Percentiles rank a stretch among this genome's conserved stretches.
Evolutionary conservation across 108 stramenopile genomes (phyloP).

Genomic region (Pseudonitzschia multiseries): DNA sequence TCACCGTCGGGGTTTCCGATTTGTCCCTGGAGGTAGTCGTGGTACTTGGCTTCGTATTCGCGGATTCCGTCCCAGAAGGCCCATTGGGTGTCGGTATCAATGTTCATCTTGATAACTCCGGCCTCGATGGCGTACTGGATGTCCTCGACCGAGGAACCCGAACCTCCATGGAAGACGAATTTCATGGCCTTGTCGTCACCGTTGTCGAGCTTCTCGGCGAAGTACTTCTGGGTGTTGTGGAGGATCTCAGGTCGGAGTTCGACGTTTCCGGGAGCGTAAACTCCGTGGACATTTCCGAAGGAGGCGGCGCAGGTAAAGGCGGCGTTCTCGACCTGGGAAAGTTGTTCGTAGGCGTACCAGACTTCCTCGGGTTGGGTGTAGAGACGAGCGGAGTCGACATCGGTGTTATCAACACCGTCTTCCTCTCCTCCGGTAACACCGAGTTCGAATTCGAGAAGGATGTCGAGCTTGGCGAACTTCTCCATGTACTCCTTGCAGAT

Average conservation of each 20-base stretch:
- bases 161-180: constrained; percentile 98
- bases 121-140: constrained; percentile 88
- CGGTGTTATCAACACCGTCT: constrained; percentile 95
- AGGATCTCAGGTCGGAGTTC: constrained; percentile 93
- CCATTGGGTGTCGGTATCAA: constrained; percentile 99
- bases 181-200: constrained; percentile 90
- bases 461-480: constrained; percentile 83
- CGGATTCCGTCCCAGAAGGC: constrained; percentile 92
- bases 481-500: constrained; percentile 95
- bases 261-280: constrained; percentile 96
- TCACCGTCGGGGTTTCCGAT: constrained; percentile 96
- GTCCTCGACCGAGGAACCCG: constrained; percentile 89
- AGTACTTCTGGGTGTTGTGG: constrained; percentile 87
- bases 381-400: constrained; percentile 86
- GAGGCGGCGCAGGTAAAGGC: constrained; percentile 91
- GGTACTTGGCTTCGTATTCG: constrained; percentile 87
- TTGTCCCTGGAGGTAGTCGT: constrained; percentile 93
- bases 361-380: constrained; percentile 98
- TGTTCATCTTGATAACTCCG: constrained; percentile 98
- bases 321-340: constrained; percentile 76
- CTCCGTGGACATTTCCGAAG: constrained; percentile 96
- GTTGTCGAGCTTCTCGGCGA: constrained; percentile 89
- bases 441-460: constrained; percentile 96
- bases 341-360: constrained; percentile 85
- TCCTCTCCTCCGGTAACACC: constrained; percentile 98